Evolutionary conservation across 106 monocot species (phyloP).

Genomic region (Dendrobium chrysotoxum): DNA sequence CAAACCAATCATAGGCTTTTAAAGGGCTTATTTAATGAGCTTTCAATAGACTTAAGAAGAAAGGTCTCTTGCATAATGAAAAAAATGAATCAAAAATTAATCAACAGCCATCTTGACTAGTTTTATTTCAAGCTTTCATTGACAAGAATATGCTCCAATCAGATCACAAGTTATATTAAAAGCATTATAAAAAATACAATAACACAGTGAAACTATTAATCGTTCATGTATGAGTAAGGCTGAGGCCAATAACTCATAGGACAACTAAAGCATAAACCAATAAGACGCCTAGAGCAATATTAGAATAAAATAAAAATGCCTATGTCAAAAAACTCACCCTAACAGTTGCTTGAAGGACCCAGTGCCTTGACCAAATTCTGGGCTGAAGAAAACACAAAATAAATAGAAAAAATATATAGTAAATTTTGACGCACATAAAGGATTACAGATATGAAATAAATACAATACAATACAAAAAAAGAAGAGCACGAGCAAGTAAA

Average conservation of each 20-base stretch:
- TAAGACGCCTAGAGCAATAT: background rate
- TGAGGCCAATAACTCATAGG: background rate
- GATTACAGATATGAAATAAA: background rate
- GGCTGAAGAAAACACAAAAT: background rate
- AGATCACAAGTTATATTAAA: background rate
- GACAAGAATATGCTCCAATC: background rate
- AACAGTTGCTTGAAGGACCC: background rate
- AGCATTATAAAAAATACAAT: background rate
- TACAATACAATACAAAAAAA: background rate
- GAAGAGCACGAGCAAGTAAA: background rate
- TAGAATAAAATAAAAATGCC: background rate
- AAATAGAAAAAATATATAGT: background rate
- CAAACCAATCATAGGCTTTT: no score
- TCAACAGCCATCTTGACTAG: no score
- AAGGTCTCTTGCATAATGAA: no score
- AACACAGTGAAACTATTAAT: background rate
- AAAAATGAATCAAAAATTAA: no score
- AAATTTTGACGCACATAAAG: background rate
- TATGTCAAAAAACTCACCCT: background rate
- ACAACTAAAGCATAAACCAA: background rate
- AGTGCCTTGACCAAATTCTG: constrained; percentile 6
- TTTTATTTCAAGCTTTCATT: no score
- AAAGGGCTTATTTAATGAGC: no score
- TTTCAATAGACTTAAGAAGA: no score
- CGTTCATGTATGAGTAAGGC: background rate